Evolutionary conservation across 2,329 filamentous ascomycete genomes (phyloP).

Genomic region (Coniella lustricola): DNA sequence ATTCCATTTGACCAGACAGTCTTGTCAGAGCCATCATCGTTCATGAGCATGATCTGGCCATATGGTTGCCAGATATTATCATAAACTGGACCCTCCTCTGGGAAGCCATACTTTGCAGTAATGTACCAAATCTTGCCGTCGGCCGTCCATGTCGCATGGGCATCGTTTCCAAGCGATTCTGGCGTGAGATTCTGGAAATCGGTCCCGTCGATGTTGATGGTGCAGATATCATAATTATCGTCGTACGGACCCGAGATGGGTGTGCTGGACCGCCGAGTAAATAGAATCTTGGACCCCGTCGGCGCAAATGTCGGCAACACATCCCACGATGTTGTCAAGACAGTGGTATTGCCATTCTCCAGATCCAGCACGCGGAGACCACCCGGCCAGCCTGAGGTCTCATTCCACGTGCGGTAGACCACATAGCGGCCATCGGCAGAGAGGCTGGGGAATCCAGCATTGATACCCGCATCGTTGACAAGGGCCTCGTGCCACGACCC

Average conservation of each 20-base stretch:
- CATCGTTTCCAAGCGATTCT: conserved; percentile 31
- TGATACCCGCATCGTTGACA: conserved; percentile 24
- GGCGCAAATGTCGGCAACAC: conserved; percentile 32
- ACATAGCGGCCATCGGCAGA: conserved; percentile 29
- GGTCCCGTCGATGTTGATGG: conserved; percentile 32
- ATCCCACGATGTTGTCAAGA: conserved; percentile 30
- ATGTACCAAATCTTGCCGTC: conserved; percentile 34
- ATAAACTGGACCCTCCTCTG: conserved; percentile 32
- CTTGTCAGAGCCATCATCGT: conserved; percentile 30
- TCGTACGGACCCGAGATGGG: not conserved
- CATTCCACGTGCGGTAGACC: conserved; percentile 26
- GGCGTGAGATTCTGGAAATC: conserved; percentile 27
- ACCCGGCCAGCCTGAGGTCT: conserved; percentile 15
- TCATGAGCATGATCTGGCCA: conserved; percentile 35
- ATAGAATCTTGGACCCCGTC: conserved; percentile 30
- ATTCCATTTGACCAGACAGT: conserved; percentile 22
- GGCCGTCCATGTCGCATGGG: conserved; percentile 34
- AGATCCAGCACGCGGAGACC: conserved; percentile 28
- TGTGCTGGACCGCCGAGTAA: conserved; percentile 27
- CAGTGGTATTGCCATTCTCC: conserved; percentile 14
- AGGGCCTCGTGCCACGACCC: conserved; percentile 21
- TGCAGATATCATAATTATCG: conserved; percentile 32
- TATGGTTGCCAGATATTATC: conserved; percentile 38
- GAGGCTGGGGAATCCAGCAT: conserved; percentile 33
- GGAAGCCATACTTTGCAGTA: conserved; percentile 35